Base-by-base conservation (phyloP, 2,329 filamentous ascomycete species). In the Stachybotrys echinatus region DNA sequence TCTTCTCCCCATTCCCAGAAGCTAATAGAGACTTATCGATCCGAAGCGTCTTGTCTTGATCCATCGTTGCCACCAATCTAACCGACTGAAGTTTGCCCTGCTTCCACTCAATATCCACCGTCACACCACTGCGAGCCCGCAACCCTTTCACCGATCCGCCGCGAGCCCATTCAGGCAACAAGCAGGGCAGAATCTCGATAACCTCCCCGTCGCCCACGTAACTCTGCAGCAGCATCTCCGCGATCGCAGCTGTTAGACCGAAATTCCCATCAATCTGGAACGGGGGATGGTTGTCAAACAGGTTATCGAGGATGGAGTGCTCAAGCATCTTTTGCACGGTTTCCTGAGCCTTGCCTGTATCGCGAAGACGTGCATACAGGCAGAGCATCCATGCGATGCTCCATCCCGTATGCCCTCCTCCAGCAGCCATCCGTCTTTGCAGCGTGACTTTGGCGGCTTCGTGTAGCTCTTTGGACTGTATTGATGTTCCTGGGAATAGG, bases 381-480 rank as follows among this genome's bases (percentile, higher is more conserved):
- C 72, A 74, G n/a, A 77, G 62, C 0, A 74, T 59, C 75, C 75
- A 80, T 5, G 74, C 74, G 17, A 73, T 66, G 4, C 73, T 75
- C 76, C 76, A 80, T 0, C 76, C 76, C 0, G 75, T 80, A 47
- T 75, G 70, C 0, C 74, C 76, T 5, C 73, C 71, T 3, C 66
- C 67, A 14, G 67, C 57, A 0, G 60, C 61, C 0, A 61, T 59
- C 21, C 67, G 52, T 6, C 62, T 53, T 0, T 61, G 55, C 1
- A 71, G 56, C 0, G 65, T 63, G 6, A 53, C 58, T 17, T 50
- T 56, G 1, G 66, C 64, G 6, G 67, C 66, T 1, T 54, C 51
- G 2, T 55, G 54, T 4, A 68, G 47, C 0, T 58, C 55, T 12
- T 58, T 53, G 1, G 60, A 53, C 5, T 54, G 50, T 18, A 60